Conservation (phyloP, 805 yeast species). For the Saturnispora hagleri region DNA sequence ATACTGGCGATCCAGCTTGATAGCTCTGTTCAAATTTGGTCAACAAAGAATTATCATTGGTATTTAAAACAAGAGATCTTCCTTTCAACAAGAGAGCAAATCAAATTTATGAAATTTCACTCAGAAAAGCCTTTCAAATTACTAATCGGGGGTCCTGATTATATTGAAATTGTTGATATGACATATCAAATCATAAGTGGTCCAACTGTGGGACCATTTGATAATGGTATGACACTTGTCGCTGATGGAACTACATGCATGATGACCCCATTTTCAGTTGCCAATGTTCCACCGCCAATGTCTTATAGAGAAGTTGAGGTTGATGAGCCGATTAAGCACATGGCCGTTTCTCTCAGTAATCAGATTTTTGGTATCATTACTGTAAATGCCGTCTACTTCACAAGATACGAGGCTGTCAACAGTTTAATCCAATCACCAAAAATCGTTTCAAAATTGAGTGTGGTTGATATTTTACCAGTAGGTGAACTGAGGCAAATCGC, state of each 20-base stretch:
- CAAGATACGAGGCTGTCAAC: conserved; percentile 36
- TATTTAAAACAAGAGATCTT: conserved; percentile 74
- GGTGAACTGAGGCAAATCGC: conserved; percentile 49
- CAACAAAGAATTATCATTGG: conserved; percentile 92
- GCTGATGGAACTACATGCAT: conserved; percentile 65
- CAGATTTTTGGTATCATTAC: conserved; percentile 50
- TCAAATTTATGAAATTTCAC: conserved; percentile 61
- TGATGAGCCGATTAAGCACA: conserved; percentile 47
- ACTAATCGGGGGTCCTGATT: conserved; percentile 47
- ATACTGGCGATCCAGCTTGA: conserved; percentile 58
- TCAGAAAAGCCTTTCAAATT: conserved; percentile 79
- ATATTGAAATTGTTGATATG: conserved; percentile 58
- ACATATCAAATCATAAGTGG: conserved; percentile 58
- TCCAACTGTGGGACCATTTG: conserved; percentile 57
- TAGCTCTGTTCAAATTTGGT: conserved; percentile 76
- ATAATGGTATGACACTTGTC: conserved; percentile 71
- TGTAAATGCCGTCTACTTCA: conserved; percentile 35
- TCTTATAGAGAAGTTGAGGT: conserved; percentile 58
- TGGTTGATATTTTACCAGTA: conserved; percentile 29
- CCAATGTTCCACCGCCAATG: conserved; percentile 94
- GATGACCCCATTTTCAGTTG: conserved; percentile 73
- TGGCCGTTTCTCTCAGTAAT: conserved; percentile 55
- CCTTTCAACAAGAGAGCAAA: conserved; percentile 24
- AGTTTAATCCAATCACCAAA: conserved; percentile 38
- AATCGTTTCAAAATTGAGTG: conserved; percentile 29